These are phyloP conservation scores for Hondaea fermentalgiana DNA, from an alignment of 108 stramenopile species.

Conservation along the genomic window DNA sequence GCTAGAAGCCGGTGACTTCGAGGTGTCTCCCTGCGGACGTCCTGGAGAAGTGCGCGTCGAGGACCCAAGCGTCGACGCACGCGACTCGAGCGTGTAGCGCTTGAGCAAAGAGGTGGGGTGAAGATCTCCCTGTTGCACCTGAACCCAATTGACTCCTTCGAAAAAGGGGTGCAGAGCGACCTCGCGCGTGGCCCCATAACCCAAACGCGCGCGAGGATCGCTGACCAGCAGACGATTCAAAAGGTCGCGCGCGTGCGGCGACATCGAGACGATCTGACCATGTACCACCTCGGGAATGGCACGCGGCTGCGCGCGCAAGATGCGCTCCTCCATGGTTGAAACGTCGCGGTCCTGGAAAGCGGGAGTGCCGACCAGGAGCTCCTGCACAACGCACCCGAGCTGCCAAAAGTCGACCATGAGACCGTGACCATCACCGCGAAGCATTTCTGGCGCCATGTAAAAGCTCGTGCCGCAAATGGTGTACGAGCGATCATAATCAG, in stretches of 20 bases:
- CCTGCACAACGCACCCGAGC: not conserved
- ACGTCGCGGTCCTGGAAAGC: not conserved
- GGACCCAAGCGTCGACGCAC: not conserved
- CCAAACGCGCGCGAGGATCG: not conserved
- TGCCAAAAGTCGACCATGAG: conserved; percentile 16
- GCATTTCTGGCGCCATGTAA: conserved; percentile 39
- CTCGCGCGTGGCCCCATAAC: not conserved
- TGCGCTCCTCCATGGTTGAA: no score
- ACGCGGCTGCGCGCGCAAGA: not conserved
- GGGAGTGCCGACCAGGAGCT: not conserved
- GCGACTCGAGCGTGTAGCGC: not conserved
- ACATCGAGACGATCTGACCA: not conserved
- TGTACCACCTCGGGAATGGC: not conserved
- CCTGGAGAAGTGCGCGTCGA: not conserved
- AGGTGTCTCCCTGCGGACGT: not conserved
- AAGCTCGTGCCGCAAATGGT: conserved; percentile 35
- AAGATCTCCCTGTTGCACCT: not conserved
- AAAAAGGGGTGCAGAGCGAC: not conserved
- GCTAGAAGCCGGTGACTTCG: not conserved
- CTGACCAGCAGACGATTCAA: not conserved
- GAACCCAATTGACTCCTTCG: not conserved
- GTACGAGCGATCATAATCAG: conserved; percentile 1
- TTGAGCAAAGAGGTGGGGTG: not conserved
- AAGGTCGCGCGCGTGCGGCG: not conserved
- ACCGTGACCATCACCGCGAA: not conserved